Percentiles rank a stretch among this genome's conserved stretches.
Evolutionary conservation across 352 stramenopile species (phyloP).

Genomic region (Phytophthora foliorum): DNA sequence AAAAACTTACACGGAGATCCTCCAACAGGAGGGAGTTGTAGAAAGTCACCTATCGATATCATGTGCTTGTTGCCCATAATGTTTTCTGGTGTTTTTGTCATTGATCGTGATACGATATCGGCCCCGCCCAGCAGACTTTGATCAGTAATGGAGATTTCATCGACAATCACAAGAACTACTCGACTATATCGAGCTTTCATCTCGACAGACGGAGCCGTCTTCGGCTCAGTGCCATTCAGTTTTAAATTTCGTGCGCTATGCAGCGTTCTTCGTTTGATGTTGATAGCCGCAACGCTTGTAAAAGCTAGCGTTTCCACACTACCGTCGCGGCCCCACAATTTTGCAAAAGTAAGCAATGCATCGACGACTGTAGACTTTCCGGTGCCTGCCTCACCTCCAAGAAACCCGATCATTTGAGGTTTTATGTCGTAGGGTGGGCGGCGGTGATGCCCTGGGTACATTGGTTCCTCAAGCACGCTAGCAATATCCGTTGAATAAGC

Average conservation of each 20-base stretch:
- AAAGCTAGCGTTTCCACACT: constrained; percentile 11
- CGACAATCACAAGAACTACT: constrained; percentile 28
- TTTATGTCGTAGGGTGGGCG: constrained; percentile 7
- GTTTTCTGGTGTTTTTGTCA: not conserved
- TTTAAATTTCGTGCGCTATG: constrained; percentile 7
- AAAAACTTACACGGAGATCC: constrained; percentile 27
- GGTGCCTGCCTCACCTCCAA: no score
- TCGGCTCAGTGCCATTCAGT: constrained; percentile 9
- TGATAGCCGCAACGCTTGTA: constrained; percentile 1
- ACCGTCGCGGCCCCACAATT: constrained; percentile 14
- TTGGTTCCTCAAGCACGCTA: not conserved
- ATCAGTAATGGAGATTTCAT: constrained; percentile 40
- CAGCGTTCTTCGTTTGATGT: constrained; percentile 8
- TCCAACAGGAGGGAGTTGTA: constrained; percentile 29
- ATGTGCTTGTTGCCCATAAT: constrained; percentile 42
- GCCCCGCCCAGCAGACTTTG: constrained; percentile 28
- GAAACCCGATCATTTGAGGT: constrained; percentile 17
- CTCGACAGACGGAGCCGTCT: constrained; percentile 3
- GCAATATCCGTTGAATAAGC: constrained; percentile 5
- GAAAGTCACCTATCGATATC: constrained; percentile 25
- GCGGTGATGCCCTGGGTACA: not conserved
- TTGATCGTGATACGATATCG: constrained; percentile 4
- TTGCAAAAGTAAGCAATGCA: constrained; percentile 21
- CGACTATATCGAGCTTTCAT: constrained; percentile 22
- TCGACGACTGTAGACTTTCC: constrained; percentile 35